Percentiles rank a stretch among this genome's conserved stretches.
Evolutionary conservation across 805 yeast genomes (phyloP).

Genomic region (Pichia membranifaciens): DNA sequence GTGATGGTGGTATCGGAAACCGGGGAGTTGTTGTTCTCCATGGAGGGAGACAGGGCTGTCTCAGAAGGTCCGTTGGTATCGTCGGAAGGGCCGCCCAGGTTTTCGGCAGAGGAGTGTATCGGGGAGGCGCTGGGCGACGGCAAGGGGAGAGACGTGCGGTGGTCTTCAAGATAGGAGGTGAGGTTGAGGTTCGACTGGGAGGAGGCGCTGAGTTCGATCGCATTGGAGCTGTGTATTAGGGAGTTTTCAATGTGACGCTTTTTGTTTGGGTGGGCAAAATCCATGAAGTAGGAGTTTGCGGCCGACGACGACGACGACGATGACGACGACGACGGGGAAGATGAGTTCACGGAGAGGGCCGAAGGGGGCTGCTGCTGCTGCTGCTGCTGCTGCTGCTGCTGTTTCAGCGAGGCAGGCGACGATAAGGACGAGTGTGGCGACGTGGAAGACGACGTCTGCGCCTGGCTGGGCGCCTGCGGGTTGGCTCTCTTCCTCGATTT

Average conservation of each 20-base stretch:
- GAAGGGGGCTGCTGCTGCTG: too few species aligned
- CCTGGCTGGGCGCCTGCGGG: background rate
- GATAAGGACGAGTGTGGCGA: background rate
- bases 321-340: background rate
- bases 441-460: background rate
- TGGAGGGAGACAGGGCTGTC: too few species aligned
- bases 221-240: background rate
- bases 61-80: background rate
- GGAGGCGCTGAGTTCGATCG: background rate
- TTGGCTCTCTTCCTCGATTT: too few species aligned
- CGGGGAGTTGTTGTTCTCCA: background rate
- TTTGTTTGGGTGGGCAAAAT: conserved; percentile 3
- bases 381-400: too few species aligned
- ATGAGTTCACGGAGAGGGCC: too few species aligned
- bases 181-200: background rate
- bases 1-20: background rate
- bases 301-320: background rate
- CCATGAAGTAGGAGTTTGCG: conserved; percentile 1
- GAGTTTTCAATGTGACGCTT: conserved; percentile 2
- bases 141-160: conserved; percentile 33
- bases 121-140: conserved; percentile 70
- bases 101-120: conserved; percentile 28
- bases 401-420: background rate
- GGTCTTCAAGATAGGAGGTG: background rate
- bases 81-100: background rate